phyloP scores from a whole-genome alignment of 352 stramenopile species.

The Phytophthora pseudosyringae region DNA sequence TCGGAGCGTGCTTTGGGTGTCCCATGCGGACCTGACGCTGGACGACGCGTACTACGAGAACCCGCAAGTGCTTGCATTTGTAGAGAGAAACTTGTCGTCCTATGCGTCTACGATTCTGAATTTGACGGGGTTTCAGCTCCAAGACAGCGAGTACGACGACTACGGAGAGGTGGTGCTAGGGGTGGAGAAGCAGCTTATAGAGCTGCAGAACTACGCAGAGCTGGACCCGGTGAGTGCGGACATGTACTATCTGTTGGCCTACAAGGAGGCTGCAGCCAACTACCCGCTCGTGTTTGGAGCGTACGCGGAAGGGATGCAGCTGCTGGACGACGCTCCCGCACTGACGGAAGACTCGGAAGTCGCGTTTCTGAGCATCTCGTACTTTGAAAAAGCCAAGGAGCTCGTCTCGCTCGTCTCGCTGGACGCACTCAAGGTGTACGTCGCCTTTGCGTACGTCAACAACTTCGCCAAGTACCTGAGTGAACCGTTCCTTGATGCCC shows the following conservation, averaged over 20 bases:
- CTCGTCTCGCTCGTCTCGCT: slow-evolving; percentile 40
- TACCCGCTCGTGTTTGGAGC: slow-evolving; percentile 63
- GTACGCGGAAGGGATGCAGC: slow-evolving; percentile 50
- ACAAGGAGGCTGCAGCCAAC: slow-evolving; percentile 50
- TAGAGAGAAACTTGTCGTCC: slow-evolving; percentile 41
- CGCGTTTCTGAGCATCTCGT: slow-evolving; percentile 54
- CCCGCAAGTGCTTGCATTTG: slow-evolving; percentile 31
- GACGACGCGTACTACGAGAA: slow-evolving; percentile 92
- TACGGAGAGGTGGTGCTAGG: slow-evolving; percentile 33
- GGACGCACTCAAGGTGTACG: slow-evolving; percentile 52
- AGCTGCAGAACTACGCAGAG: slow-evolving; percentile 35
- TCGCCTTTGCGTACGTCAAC: slow-evolving; percentile 54
- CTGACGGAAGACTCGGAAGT: slow-evolving; percentile 47
- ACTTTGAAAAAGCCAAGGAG: slow-evolving; percentile 56
- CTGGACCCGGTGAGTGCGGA: slow-evolving; percentile 27
- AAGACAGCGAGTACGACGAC: slow-evolving; percentile 29
- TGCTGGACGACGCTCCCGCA: slow-evolving; percentile 44
- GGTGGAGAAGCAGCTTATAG: slow-evolving; percentile 39
- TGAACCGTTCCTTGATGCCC: slow-evolving; percentile 75
- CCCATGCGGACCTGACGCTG: slow-evolving; percentile 76
- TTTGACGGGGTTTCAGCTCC: slow-evolving; percentile 36
- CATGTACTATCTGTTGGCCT: slow-evolving; percentile 80
- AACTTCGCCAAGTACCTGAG: slow-evolving; percentile 44
- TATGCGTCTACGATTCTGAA: slow-evolving; percentile 53
- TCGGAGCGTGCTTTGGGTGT: slow-evolving; percentile 77